Evolutionary conservation across 805 yeast genomes (phyloP), one percentile per base, ranked within the genome.

Genomic region (Wickerhamiella qilinensis): DNA sequence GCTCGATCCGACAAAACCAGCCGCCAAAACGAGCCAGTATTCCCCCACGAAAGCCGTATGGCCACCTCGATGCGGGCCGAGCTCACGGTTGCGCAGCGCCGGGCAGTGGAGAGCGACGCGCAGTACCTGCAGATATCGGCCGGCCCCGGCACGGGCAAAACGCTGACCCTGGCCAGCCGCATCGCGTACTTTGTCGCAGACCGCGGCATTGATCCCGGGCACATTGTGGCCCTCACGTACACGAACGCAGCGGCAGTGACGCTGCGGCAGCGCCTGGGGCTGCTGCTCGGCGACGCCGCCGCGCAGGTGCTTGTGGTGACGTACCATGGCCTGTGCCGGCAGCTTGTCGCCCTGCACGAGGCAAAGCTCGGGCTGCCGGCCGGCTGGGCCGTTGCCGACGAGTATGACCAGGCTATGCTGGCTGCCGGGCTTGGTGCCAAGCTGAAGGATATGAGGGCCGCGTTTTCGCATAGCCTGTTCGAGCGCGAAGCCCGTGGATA

Each of bases 151-250:
- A 73, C 79, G 0, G 77, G 77, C 22, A 88, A 88, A 56, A 88
- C 98, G 2, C 77, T 75, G 52, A 88, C 91, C 1, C 56, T 88
- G 20, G 75, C 84, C 0, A 67, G 84, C 1, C 63, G 95, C 33
- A 91, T 86, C 7, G 86, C 88, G 0, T 70, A 75, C 49, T 59
- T 86, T 20, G 47, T 86, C 7, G 42, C 70, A 3, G 55, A 67
- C 28, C 56, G 65, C 1, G 56, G 81, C 1, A 24, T 24, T 12
- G 61, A 64, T 1, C 86, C 96, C 0, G 61, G 65, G 24, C 59
- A 68, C 35, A 68, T 91, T 16, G 69, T 88, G 1, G 91, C 86
- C 17, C 82, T 95, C 3, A 86, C 97, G 0, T 88, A 91, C 60
- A 88, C 97, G 7, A 81, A 82, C 49, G 82, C 80, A 49, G 97